Percentiles rank a stretch among this genome's conserved stretches.
Conservation (phyloP, 352 stramenopile genomes). For the Phytophthora cryptogea region DNA sequence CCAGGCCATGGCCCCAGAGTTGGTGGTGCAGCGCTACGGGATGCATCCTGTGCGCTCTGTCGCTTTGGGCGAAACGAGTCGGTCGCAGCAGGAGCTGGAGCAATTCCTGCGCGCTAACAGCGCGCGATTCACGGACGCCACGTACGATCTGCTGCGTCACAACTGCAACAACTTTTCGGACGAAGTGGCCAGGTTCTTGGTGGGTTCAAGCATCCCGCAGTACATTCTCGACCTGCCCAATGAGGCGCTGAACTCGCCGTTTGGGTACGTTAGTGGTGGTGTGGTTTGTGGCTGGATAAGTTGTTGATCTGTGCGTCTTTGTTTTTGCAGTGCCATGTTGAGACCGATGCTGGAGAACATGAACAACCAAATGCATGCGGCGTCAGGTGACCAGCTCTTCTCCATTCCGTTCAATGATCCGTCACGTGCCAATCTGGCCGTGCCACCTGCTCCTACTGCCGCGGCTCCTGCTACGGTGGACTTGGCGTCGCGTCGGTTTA, state of each 20-base stretch:
- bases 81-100: slow-evolving; percentile 80
- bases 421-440: slow-evolving; percentile 30
- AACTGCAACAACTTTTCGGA: slow-evolving; percentile 99
- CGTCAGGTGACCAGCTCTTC: slow-evolving; percentile 52
- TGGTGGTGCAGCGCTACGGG: slow-evolving; percentile 78
- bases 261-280: slow-evolving; percentile 63
- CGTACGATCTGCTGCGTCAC: slow-evolving; percentile 94
- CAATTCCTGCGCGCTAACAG: slow-evolving; percentile 79
- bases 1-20: slow-evolving; percentile 70
- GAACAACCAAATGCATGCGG: slow-evolving; percentile 75
- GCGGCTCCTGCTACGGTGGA: not conserved
- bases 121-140: slow-evolving; percentile 84
- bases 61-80: slow-evolving; percentile 76
- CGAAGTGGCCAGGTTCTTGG: slow-evolving; percentile 87
- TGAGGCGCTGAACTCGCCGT: slow-evolving; percentile 87
- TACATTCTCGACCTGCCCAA: slow-evolving; percentile 91
- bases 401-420: slow-evolving; percentile 77
- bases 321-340: slow-evolving; percentile 62
- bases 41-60: slow-evolving; percentile 89
- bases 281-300: not conserved
- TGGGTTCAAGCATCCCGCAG: slow-evolving; percentile 88
- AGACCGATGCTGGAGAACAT: slow-evolving; percentile 85
- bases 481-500: slow-evolving; percentile 53
- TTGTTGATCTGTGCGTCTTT: slow-evolving; percentile 7
- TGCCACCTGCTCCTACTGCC: slow-evolving; percentile 7